phyloP scores from a whole-genome alignment of 2,329 filamentous ascomycete genomes.

The Phyllosticta citriasiana region DNA sequence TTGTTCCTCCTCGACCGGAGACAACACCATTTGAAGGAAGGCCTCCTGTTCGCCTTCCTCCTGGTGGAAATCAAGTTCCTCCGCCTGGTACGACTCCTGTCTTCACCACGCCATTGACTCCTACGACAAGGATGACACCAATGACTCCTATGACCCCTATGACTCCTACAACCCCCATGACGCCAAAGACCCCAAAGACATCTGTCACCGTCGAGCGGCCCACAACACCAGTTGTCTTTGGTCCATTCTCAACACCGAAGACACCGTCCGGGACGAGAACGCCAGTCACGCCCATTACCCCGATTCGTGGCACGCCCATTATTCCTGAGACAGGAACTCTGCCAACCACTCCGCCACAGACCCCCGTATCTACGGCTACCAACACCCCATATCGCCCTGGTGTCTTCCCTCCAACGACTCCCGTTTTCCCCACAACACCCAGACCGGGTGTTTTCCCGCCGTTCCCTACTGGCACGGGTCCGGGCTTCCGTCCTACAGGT shows the following conservation, averaged over 20 bases:
- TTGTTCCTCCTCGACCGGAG: not conserved
- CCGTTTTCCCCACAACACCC: not conserved
- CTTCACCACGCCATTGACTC: not conserved
- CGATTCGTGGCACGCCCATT: not conserved
- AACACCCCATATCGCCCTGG: not conserved
- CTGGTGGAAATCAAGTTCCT: not conserved
- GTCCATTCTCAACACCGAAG: not conserved
- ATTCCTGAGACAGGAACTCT: not conserved
- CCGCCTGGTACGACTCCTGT: not conserved
- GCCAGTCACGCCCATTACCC: not conserved
- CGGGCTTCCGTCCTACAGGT: not conserved
- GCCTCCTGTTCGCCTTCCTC: not conserved
- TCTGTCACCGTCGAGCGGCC: not conserved
- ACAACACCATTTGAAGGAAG: not conserved
- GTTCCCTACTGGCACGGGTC: not conserved
- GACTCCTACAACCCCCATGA: not conserved
- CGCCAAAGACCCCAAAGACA: not conserved
- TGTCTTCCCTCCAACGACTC: not conserved
- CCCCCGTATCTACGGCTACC: not conserved
- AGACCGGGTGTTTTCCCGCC: not conserved
- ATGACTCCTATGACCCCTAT: not conserved
- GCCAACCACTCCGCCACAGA: not conserved
- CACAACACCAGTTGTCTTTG: not conserved
- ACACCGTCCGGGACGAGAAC: not conserved
- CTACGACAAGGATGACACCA: not conserved